Base-by-base conservation (phyloP, 257 asterid genomes). In the Solanum sparsipilum region DNA sequence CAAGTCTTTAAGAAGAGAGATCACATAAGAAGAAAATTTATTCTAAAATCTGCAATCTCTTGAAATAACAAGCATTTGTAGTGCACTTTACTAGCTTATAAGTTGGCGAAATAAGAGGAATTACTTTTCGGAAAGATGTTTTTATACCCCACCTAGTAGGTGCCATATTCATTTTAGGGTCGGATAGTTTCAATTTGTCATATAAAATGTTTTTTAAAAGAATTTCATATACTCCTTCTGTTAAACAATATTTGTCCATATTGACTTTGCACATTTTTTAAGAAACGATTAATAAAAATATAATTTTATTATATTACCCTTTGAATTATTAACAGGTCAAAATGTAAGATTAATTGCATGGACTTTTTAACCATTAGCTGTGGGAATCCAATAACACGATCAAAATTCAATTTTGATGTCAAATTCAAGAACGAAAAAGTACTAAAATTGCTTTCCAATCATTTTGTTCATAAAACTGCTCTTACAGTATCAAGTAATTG, bases 241-340 rank as follows among this genome's bases (percentile, higher is more conserved):
- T 52, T 6, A 0, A 6, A 18, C 0, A 18, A 56, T 56, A 56
- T 56, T 56, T 18, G 2, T 56, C 3, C 4, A 1, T 56, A 18
- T 18, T 56, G 8, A 7, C 1, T 58, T 8, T 21, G 1, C 2
- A 18, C 1, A 20, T 0, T 58, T 58, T 3, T 7, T 3, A 3
- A 18, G 0, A 56, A 7, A 18, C 1, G 0, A 1, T 56, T 6
- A 18, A 56, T 56, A 56, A 0, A 56, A 56, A 1, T 0, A 56
- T 18, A 0, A 56, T 56, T 56, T 56, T 56, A 56, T 0, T 56
- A 18, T 18, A 56, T 56, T 1, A 56, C 2, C 4, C 4, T 56
- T 56, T 18, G n/a, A 56, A 56, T 56, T 56, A 18, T 56, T 18
- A 56, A 63, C 15, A 2, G 15, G 7, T 63, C 31, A 63, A 63